phyloP scores from a whole-genome alignment of 352 stramenopile species.

The Phytophthora niederhauseri region DNA sequence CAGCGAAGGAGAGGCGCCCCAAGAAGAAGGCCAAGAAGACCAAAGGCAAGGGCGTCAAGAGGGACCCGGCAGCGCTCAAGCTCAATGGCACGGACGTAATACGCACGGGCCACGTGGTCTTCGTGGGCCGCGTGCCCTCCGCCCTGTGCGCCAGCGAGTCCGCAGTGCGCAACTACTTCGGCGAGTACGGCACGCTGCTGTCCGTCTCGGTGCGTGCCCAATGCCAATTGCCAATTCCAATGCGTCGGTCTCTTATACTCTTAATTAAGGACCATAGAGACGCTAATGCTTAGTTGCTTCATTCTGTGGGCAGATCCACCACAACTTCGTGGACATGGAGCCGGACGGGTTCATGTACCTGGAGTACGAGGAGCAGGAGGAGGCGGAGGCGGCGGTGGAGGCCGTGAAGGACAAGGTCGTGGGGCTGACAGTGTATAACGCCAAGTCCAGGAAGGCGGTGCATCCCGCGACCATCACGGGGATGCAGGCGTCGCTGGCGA shows the following conservation, averaged over 20 bases:
- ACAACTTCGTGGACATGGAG: conserved; percentile 68
- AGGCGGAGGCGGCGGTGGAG: conserved; percentile 42
- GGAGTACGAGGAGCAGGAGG: conserved; percentile 44
- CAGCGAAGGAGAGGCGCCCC: conserved; percentile 6
- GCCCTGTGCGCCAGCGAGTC: conserved; percentile 62
- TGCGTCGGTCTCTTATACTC: too few relatives aligned
- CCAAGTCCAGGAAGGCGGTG: conserved; percentile 19
- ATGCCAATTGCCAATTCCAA: not conserved
- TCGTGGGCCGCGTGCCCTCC: conserved; percentile 60
- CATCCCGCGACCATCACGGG: conserved; percentile 22
- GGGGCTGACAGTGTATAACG: conserved; percentile 17
- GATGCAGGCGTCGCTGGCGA: conserved; percentile 56
- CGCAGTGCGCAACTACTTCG: conserved; percentile 53
- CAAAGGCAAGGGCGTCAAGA: conserved; percentile 25
- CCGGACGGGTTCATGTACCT: conserved; percentile 75
- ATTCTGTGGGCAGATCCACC: conserved; percentile 49
- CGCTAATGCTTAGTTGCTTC: not conserved
- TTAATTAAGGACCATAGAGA: not conserved
- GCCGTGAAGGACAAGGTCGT: conserved; percentile 40
- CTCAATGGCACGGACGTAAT: conserved; percentile 5
- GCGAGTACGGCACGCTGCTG: conserved; percentile 50
- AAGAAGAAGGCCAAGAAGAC: conserved; percentile 23
- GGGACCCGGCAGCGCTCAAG: conserved; percentile 14
- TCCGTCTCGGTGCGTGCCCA: conserved; percentile 46
- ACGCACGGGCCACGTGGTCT: conserved; percentile 43